Evolutionary conservation across 352 stramenopile species (phyloP).

Genomic region (Phytophthora pisi): DNA sequence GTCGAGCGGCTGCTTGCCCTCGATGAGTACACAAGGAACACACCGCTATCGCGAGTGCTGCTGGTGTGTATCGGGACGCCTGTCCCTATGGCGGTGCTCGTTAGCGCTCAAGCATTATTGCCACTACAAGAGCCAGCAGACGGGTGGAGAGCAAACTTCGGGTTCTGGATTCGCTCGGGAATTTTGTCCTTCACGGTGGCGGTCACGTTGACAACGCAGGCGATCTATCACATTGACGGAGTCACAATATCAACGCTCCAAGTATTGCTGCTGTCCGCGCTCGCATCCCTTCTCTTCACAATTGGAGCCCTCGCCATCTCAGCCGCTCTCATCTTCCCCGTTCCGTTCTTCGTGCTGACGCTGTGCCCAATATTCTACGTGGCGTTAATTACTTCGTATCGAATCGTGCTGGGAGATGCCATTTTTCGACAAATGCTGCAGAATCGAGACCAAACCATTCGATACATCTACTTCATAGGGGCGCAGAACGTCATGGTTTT

Average conservation of each 20-base stretch:
- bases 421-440: conserved; percentile 15
- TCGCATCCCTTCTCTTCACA: conserved; percentile 11
- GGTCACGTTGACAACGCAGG: conserved; percentile 14
- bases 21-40: conserved; percentile 11
- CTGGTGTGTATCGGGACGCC: conserved; percentile 15
- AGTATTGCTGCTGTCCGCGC: neutral
- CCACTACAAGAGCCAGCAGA: conserved; percentile 12
- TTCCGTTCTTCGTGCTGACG: conserved; percentile 27
- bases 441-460: conserved; percentile 12
- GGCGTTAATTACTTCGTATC: conserved; percentile 20
- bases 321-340: conserved; percentile 17
- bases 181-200: conserved; percentile 13
- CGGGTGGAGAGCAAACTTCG: conserved; percentile 13
- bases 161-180: conserved; percentile 16
- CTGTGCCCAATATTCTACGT: conserved; percentile 20
- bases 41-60: conserved; percentile 9
- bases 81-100: conserved; percentile 11
- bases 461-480: conserved; percentile 12
- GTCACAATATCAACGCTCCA: conserved; percentile 3
- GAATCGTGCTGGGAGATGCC: conserved; percentile 7
- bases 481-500: conserved; percentile 15
- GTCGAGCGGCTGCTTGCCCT: conserved; percentile 22
- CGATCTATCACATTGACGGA: conserved; percentile 10
- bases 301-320: conserved; percentile 13
- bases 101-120: conserved; percentile 11